These are phyloP conservation scores for Plectosphaerella plurivora DNA, from an alignment of 2,329 filamentous ascomycete genomes.

Conservation along the genomic window DNA sequence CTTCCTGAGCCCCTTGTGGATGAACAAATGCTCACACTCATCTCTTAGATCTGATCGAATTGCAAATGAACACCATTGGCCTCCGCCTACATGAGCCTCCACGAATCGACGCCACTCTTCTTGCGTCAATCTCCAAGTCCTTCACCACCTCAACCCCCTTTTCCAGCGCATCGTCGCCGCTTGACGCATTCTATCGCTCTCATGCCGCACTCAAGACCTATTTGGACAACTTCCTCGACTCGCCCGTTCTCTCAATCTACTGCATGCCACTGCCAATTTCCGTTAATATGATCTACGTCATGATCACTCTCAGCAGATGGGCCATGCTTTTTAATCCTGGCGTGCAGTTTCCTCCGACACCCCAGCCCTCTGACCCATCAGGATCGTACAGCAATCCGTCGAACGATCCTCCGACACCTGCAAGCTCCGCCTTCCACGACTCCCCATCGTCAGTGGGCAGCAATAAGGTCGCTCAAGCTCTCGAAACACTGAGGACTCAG, in stretches of 20 bases:
- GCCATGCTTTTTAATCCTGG: conserved; percentile 38
- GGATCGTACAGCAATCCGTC: neutral
- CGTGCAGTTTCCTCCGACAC: conserved; percentile 4
- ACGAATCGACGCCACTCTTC: conserved; percentile 30
- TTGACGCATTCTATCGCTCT: conserved; percentile 47
- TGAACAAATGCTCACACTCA: neutral
- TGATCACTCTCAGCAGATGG: conserved; percentile 47
- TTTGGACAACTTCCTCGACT: conserved; percentile 42
- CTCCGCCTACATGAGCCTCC: conserved; percentile 46
- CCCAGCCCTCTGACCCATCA: too few relatives aligned
- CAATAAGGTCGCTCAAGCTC: conserved; percentile 28
- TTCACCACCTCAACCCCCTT: conserved; percentile 27
- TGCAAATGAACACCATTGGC: conserved; percentile 32
- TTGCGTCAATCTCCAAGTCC: conserved; percentile 38
- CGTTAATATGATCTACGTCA: conserved; percentile 43
- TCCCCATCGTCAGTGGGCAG: neutral
- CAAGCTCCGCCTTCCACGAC: neutral
- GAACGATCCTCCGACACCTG: neutral
- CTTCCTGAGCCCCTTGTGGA: neutral
- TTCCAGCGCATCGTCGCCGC: conserved; percentile 31
- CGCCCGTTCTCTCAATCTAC: conserved; percentile 38
- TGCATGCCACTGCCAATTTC: conserved; percentile 40
- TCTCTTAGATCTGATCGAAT: conserved; percentile 29
- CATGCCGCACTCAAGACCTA: conserved; percentile 41
- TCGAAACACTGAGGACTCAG: conserved; percentile 34